These are phyloP conservation scores for Kurtzmaniella quercitrusa DNA, from an alignment of 1,139 yeast genomes.

Conservation along the genomic window DNA sequence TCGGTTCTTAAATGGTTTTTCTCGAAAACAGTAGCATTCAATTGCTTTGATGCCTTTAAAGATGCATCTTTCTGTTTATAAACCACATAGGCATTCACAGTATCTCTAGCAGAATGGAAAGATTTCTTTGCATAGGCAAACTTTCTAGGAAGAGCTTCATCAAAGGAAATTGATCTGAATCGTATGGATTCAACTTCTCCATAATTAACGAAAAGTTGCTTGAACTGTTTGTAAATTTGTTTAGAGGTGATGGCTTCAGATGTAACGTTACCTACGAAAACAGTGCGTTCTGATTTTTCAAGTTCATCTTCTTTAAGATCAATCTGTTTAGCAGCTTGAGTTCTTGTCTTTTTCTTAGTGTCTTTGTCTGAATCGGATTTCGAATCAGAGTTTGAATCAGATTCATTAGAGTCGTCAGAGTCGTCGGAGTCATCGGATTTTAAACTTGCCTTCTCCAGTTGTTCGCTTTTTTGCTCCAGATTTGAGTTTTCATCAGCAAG, in stretches of 20 bases:
- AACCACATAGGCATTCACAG: constrained; percentile 86
- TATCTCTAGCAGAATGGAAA: constrained; percentile 71
- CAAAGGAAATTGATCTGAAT: constrained; percentile 88
- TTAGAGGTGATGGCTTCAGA: constrained; percentile 63
- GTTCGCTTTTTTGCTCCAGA: constrained; percentile 10
- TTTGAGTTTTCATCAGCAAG: constrained; percentile 19
- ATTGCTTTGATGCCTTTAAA: constrained; percentile 44
- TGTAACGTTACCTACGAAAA: constrained; percentile 86
- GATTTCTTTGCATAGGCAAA: constrained; percentile 84
- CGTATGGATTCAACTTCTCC: constrained; percentile 74
- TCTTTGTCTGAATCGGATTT: constrained; percentile 9
- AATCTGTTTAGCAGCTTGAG: constrained; percentile 26
- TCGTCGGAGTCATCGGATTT: no score
- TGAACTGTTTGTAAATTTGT: constrained; percentile 56
- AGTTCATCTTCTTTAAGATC: constrained; percentile 66
- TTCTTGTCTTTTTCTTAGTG: constrained; percentile 9
- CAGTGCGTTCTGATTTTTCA: constrained; percentile 81
- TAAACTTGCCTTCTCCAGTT: constrained; percentile 8
- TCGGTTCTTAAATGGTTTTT: constrained; percentile 85
- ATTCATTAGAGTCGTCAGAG: constrained; percentile 12
- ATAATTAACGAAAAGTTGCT: constrained; percentile 49
- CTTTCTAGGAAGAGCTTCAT: constrained; percentile 85
- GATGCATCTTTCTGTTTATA: constrained; percentile 52
- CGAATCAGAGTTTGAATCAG: constrained; percentile 13
- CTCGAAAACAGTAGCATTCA: constrained; percentile 68